Percentiles rank a stretch among this genome's conserved stretches.
These are phyloP conservation scores for Zasmidium angulare DNA, from an alignment of 2,329 filamentous ascomycete genomes.

Conservation along the genomic window DNA sequence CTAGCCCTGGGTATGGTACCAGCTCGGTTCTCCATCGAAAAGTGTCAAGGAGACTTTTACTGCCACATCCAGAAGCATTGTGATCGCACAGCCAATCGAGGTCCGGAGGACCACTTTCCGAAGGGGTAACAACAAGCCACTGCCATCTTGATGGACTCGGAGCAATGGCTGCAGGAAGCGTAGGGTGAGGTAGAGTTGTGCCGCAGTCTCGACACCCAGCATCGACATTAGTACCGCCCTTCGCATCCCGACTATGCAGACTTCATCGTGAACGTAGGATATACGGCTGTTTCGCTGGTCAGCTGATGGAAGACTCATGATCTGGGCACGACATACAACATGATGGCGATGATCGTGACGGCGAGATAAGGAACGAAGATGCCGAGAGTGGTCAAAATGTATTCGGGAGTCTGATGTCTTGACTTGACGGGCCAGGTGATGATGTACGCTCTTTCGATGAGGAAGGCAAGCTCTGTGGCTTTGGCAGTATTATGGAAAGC, in stretches of 20 bases:
- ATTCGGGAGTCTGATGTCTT: conserved; percentile 6
- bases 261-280: not conserved
- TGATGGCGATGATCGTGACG: conserved; percentile 1
- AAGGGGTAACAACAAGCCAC: conserved; percentile 6
- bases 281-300: conserved; percentile 3
- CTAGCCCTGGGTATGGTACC: too few relatives aligned
- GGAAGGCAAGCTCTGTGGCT: conserved; percentile 9
- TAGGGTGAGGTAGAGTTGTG: conserved; percentile 3
- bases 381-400: conserved; percentile 7
- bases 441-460: conserved; percentile 16
- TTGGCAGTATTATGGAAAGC: conserved; percentile 7
- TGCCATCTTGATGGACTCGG: conserved; percentile 1
- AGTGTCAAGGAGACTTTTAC: conserved; percentile 12
- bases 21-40: conserved; percentile 12
- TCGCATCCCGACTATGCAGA: conserved; percentile 11
- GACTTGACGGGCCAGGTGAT: conserved; percentile 9
- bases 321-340: conserved; percentile 3
- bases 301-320: not conserved
- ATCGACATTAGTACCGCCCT: conserved; percentile 4
- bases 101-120: conserved; percentile 10
- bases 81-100: conserved; percentile 6
- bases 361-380: conserved; percentile 10
- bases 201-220: conserved; percentile 7
- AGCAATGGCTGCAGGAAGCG: conserved; percentile 13
- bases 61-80: conserved; percentile 7